These are phyloP conservation scores for Trametes cubensis DNA, from an alignment of 768 basidiomycete species.

Conservation along the genomic window DNA sequence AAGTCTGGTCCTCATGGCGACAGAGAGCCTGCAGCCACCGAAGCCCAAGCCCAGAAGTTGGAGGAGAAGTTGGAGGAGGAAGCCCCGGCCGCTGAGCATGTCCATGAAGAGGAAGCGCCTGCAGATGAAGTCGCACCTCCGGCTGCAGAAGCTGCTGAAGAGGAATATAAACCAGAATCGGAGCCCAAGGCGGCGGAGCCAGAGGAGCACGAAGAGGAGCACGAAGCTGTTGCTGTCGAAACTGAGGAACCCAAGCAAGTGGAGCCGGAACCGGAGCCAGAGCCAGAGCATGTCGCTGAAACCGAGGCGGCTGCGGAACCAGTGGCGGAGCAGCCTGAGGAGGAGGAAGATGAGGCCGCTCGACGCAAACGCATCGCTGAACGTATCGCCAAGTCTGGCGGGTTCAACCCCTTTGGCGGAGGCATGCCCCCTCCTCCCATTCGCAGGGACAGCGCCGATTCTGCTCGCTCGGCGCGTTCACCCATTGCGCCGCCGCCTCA, in stretches of 20 bases:
- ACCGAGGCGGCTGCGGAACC: constrained; percentile 3
- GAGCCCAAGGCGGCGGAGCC: background rate
- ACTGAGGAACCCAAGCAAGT: background rate
- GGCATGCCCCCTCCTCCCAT: constrained; percentile 21
- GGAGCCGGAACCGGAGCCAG: background rate
- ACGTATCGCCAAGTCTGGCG: constrained; percentile 62
- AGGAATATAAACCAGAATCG: background rate
- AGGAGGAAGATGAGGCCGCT: constrained; percentile 55
- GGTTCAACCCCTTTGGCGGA: constrained; percentile 55
- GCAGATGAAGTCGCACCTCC: background rate
- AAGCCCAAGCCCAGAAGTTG: constrained; percentile 18
- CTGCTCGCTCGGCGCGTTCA: constrained; percentile 24
- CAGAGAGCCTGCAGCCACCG: constrained; percentile 21
- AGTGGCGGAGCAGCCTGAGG: constrained; percentile 14
- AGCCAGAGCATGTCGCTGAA: background rate
- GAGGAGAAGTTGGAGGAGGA: constrained; percentile 15
- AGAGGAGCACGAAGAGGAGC: constrained; percentile 5
- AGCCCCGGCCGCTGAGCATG: background rate
- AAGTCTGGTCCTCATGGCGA: constrained; percentile 23
- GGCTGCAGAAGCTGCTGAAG: background rate
- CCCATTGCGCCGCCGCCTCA: constrained; percentile 12
- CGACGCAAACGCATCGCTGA: constrained; percentile 63
- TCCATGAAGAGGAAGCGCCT: background rate
- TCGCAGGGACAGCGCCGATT: constrained; percentile 31
- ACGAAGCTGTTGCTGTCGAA: background rate